Base-by-base conservation (phyloP, 164 flowering plant genomes). In the Stephania japonica region DNA sequence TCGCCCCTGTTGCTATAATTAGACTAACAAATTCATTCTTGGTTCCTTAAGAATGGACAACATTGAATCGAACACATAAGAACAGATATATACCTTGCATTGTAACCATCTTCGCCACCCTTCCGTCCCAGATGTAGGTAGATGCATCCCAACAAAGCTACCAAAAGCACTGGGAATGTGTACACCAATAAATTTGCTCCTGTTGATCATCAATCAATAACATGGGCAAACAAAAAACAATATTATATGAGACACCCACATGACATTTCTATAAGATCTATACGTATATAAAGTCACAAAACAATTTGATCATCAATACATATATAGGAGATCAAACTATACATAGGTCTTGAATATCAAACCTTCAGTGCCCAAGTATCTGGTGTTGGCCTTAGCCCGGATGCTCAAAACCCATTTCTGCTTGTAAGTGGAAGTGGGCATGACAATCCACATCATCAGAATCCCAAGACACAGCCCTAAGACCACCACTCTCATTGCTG, bases 311-410 rank as follows among this genome's bases (percentile, higher is more conserved):
- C 16, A 19, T 56, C 4, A 0, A 16, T 63, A 19, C 13, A 27
- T 26, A 61, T 12, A 67, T 41, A 65, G 21, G 49, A 27, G 56
- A 16, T 32, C 38, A 32, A 32, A 56, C 19, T 16, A 56, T 16
- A 16, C 3, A 56, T 56, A 11, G 62, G 18, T 12, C 18, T 3
- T 53, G 18, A 4, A 53, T 53, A 16, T 1, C 65, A 6, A 44
- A 85, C 98, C 96, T 89, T 87, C 86, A 5, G 47, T 8, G 8
- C 96, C 96, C 16, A 88, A 86, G 75, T 81, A 91, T 0, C 89
- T 87, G 0, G 93, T 79, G 12, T 64, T 76, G 41, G 82, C 49
- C n/a, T 76, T 75, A 0, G 78, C 75, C 56, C 79, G 73, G 66
- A 94, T 65, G 14, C 16, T 21, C 9, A 79, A 81, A 68, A 25